Evolutionary conservation across 176 grass and related monocot genomes (phyloP), one percentile per base, ranked within the genome.

Genomic region (Oryza punctata): DNA sequence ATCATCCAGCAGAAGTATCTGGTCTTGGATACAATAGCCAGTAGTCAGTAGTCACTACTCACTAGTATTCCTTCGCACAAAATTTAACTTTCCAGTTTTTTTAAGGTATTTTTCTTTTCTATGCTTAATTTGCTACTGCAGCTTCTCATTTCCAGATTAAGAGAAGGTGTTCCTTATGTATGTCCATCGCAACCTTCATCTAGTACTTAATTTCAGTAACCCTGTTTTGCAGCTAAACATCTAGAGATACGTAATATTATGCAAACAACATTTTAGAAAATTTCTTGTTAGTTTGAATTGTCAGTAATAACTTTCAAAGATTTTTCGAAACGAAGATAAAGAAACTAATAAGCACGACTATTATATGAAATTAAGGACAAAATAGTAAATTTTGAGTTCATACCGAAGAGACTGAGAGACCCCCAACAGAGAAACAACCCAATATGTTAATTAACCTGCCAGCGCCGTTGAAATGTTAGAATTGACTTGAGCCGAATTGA

Each of bases 401-500:
- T n/a, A 57, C 52, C 52, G 52, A n/a, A 57, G 6, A n/a, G 19
- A 57, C 52, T 57, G 52, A 57, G 52, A 52, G 16, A 19, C 49
- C 49, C 43, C 16, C 14, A 15, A 52, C 5, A 11, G 14, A 4
- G 19, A 57, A 57, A 21, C 9, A 50, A 50, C 14, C 47, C 19
- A 2, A n/a, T 9, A 57, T 57, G 7, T 57, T 19, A 52, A 46
- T 52, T 15, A 57, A 50, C 13, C 47, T 16, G 19, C 52, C 52
- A 57, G 6, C 49, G 16, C 52, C 21, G 19, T 57, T 57, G 40
- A 23, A 67, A 41, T 59, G 37, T 18, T 32, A 67, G 2, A 54
- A 59, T 65, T 78, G 50, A 15, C 43, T 67, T 33, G 19, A 78
- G 72, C 67, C 57, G 78, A 73, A 50, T 50, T 18, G 10, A 47